These are phyloP conservation scores for Sphaerulina musiva DNA, from an alignment of 2,329 filamentous ascomycete species.

Conservation along the genomic window DNA sequence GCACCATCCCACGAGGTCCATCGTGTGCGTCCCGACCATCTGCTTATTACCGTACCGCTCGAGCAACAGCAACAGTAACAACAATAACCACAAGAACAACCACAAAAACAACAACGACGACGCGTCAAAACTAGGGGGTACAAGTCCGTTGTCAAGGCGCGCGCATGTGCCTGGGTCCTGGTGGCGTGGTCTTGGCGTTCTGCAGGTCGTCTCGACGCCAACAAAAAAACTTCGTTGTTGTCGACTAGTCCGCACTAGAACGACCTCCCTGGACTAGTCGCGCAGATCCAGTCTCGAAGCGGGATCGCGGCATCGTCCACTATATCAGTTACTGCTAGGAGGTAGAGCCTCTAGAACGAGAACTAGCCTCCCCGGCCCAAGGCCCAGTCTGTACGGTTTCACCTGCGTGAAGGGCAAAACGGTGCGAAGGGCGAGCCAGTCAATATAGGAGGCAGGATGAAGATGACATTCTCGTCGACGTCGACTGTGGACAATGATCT, in stretches of 20 bases:
- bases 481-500: neutral
- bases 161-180: too few relatives aligned
- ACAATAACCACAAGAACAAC: too few relatives aligned
- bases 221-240: constrained; percentile 3
- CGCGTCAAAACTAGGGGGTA: neutral
- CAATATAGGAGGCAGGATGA: neutral
- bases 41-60: neutral
- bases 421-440: neutral
- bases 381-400: constrained; percentile 6
- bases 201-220: constrained; percentile 18
- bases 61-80: neutral
- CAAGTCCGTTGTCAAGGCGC: too few relatives aligned
- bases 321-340: too few relatives aligned
- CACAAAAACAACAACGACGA: neutral
- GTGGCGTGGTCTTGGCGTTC: neutral
- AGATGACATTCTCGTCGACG: neutral
- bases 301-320: constrained; percentile 1
- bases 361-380: neutral
- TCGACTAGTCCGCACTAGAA: neutral
- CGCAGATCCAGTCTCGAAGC: constrained; percentile 1
- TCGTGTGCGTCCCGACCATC: neutral
- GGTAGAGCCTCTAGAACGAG: too few relatives aligned
- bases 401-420: neutral
- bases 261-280: neutral
- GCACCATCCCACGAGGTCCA: neutral